Evolutionary conservation across 1,284 basidiomycete species (phyloP), one percentile per base, ranked within the genome.

Genomic region (Trametes sp.): DNA sequence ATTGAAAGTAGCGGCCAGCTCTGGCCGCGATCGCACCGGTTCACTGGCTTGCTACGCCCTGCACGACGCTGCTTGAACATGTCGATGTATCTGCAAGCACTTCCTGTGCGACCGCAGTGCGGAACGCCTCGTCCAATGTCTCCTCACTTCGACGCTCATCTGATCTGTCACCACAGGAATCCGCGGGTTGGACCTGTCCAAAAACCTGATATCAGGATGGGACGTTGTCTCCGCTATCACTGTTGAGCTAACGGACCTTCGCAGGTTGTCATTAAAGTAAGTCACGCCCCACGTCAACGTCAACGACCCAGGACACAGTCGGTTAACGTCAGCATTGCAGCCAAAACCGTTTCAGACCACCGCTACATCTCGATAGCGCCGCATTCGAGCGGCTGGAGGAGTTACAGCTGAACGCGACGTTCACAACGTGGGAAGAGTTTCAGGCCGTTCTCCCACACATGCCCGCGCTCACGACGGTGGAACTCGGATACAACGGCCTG

Each of bases 101-200:
- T 13, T 28, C 23, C 23, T 14, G 11, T 45, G 19, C 24, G 44
- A 45, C 9, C 24, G 10, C 45, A 35, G 29, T 33, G 7, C 29
- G 31, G 29, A 11, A n/a, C 31, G n/a, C 33, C 31, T n/a, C 26
- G 6, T 2, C 24, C 7, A 28, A 11, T n/a, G 13, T 6, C 16
- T n/a, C 19, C 38, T 14, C 8, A 4, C 38, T 36, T 36, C 35
- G 16, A 19, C 16, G 11, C n/a, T 14, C 10, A 23, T 45, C n/a
- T 54, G 11, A 48, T 29, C 6, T 52, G 38, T 42, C 28, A 13
- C 8, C 44, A 46, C 75, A 97, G 95, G 85, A 70, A 82, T 98
- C 28, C 84, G 85, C 9, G 88, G 87, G 21, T 81, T 99, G 31
- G 92, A 98, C 76, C 80, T 99, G 26, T 96, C 95, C 14, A 81